Evolutionary conservation across 306 rosid genomes (phyloP).

Genomic region (Medicago arabica): DNA sequence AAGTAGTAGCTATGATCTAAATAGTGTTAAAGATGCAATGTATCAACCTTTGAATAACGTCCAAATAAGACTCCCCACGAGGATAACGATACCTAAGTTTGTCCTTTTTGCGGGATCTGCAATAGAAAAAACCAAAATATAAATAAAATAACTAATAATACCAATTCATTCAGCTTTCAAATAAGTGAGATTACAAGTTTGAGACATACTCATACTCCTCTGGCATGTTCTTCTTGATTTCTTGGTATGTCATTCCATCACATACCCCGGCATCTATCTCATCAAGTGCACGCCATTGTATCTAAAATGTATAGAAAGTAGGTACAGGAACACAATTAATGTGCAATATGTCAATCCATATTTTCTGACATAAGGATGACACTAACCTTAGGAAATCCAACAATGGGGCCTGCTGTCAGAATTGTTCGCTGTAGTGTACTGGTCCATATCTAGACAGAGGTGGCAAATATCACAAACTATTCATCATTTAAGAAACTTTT

Average conservation of each 20-base stretch:
- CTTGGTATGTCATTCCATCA: slow-evolving; percentile 97
- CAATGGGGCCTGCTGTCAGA: slow-evolving; percentile 83
- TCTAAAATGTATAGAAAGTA: slow-evolving; percentile 53
- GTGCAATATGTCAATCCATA: slow-evolving; percentile 17
- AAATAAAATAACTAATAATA: slow-evolving; percentile 20
- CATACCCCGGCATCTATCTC: slow-evolving; percentile 95
- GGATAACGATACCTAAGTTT: slow-evolving; percentile 95
- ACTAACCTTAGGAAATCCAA: slow-evolving; percentile 95
- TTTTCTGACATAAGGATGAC: slow-evolving; percentile 31
- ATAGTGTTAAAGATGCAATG: slow-evolving; percentile 30
- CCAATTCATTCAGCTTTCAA: slow-evolving; percentile 27
- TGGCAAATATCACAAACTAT: slow-evolving; percentile 38
- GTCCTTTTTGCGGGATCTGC: slow-evolving; percentile 89
- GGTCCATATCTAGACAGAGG: slow-evolving; percentile 85
- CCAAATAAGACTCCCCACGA: slow-evolving; percentile 98
- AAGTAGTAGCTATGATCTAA: slow-evolving; percentile 26
- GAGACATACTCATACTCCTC: slow-evolving; percentile 84
- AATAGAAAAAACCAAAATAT: slow-evolving; percentile 8
- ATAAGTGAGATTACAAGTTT: slow-evolving; percentile 36
- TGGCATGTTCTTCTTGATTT: slow-evolving; percentile 95
- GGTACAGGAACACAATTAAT: slow-evolving; percentile 10
- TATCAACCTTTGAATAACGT: slow-evolving; percentile 93
- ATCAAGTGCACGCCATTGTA: slow-evolving; percentile 98
- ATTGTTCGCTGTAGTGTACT: slow-evolving; percentile 97
- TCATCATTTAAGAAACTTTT: slow-evolving; percentile 29